phyloP scores from a whole-genome alignment of 768 basidiomycete species.

The Podaxis sp. region DNA sequence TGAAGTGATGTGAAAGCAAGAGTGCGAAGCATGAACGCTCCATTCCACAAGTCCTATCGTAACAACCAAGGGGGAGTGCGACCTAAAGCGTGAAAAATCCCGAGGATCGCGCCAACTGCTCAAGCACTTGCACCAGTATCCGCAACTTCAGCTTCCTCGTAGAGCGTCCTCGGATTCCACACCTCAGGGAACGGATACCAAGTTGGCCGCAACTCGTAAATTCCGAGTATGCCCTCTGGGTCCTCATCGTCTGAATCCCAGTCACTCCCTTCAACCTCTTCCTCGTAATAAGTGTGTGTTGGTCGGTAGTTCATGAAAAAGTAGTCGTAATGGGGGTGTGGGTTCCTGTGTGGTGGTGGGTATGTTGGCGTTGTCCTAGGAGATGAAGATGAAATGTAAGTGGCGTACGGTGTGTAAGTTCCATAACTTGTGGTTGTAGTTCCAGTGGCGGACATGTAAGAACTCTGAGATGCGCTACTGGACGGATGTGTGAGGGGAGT shows the following conservation, averaged over 20 bases:
- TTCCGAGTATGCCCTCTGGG: conserved; percentile 19
- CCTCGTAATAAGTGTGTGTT: neutral
- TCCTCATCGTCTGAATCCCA: conserved; percentile 15
- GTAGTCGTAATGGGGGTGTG: neutral
- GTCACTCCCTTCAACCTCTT: conserved; percentile 2
- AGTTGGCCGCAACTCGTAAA: conserved; percentile 31
- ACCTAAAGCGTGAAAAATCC: neutral
- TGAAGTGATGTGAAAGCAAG: neutral
- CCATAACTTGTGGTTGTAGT: neutral
- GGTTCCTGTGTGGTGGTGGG: neutral
- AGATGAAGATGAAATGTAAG: neutral
- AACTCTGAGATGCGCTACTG: neutral
- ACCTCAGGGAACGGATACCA: conserved; percentile 47
- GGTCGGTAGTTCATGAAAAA: neutral
- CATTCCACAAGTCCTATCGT: neutral
- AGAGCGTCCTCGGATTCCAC: conserved; percentile 24
- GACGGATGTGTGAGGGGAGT: neutral
- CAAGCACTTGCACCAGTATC: conserved; percentile 1
- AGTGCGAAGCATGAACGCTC: neutral
- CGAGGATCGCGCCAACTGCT: neutral
- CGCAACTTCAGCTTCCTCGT: conserved; percentile 2
- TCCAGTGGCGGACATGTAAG: neutral
- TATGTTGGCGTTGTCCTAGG: neutral
- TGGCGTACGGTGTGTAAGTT: neutral
- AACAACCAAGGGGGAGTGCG: neutral